Evolutionary conservation across 352 stramenopile species (phyloP).

Genomic region (Pythium oligandrum): DNA sequence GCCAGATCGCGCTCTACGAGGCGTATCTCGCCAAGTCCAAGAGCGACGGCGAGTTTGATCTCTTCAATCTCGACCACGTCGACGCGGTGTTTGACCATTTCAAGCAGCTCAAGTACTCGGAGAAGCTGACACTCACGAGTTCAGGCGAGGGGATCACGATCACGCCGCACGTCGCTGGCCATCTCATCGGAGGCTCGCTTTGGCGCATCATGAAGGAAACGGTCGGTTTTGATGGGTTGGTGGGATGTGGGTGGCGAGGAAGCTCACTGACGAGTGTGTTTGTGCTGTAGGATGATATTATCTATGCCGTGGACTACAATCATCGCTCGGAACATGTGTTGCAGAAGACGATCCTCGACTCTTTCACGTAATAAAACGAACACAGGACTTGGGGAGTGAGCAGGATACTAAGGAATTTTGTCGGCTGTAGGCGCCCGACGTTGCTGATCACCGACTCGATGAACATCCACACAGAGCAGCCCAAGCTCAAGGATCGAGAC

Average conservation of each 20-base stretch:
- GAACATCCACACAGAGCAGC: constrained; percentile 78
- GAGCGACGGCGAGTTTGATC: constrained; percentile 87
- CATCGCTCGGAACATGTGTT: constrained; percentile 94
- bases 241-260: neutral
- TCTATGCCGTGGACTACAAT: constrained; percentile 91
- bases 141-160: constrained; percentile 88
- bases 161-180: constrained; percentile 91
- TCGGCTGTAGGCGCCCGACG: constrained; percentile 54
- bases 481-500: constrained; percentile 85
- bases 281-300: constrained; percentile 83
- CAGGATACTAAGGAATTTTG: neutral
- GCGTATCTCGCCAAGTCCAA: constrained; percentile 91
- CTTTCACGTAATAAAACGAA: constrained; percentile 66
- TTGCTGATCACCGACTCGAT: constrained; percentile 89
- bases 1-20: constrained; percentile 96
- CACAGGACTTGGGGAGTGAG: too few species aligned
- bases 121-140: constrained; percentile 87
- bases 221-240: constrained; percentile 18
- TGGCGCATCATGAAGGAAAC: constrained; percentile 95
- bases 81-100: constrained; percentile 91
- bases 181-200: constrained; percentile 93
- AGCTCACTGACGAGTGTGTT: neutral
- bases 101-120: constrained; percentile 94
- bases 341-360: constrained; percentile 91
- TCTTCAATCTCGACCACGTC: constrained; percentile 92